Percentiles rank a stretch among this genome's conserved stretches.
Conservation (phyloP, 176 grass and related monocot species). For the Carex littledalei region DNA sequence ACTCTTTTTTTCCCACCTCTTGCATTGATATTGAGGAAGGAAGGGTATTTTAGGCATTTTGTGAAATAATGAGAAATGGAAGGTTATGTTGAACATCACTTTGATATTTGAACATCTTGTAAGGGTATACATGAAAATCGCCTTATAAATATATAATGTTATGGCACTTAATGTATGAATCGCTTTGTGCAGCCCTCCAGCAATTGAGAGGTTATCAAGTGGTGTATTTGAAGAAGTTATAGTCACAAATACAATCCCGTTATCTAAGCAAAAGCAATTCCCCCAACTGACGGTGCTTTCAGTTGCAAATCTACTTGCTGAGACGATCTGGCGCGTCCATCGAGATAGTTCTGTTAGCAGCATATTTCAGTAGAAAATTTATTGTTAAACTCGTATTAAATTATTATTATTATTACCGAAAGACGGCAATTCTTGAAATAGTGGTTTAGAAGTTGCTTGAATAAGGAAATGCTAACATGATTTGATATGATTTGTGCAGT, state of each 20-base stretch:
- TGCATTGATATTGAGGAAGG: too few species aligned
- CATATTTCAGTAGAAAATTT: conserved; percentile 48
- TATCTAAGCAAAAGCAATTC: conserved; percentile 51
- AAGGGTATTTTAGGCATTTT: neutral
- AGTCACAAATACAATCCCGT: conserved; percentile 76
- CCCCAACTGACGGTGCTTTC: conserved; percentile 81
- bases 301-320: conserved; percentile 83
- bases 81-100: neutral
- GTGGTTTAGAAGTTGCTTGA: neutral
- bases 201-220: conserved; percentile 72
- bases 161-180: conserved; percentile 11
- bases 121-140: neutral
- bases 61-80: neutral
- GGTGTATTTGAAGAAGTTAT: conserved; percentile 89
- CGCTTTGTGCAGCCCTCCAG: conserved; percentile 56
- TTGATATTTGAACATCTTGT: neutral
- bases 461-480: neutral
- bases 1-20: too few species aligned
- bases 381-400: neutral
- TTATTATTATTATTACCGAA: neutral
- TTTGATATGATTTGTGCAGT: neutral
- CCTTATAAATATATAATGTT: neutral
- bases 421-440: neutral
- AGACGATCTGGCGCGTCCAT: conserved; percentile 87
- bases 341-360: conserved; percentile 61